Conservation (phyloP, 1,139 yeast genomes). For the Cylindricascospora bacillispora region DNA sequence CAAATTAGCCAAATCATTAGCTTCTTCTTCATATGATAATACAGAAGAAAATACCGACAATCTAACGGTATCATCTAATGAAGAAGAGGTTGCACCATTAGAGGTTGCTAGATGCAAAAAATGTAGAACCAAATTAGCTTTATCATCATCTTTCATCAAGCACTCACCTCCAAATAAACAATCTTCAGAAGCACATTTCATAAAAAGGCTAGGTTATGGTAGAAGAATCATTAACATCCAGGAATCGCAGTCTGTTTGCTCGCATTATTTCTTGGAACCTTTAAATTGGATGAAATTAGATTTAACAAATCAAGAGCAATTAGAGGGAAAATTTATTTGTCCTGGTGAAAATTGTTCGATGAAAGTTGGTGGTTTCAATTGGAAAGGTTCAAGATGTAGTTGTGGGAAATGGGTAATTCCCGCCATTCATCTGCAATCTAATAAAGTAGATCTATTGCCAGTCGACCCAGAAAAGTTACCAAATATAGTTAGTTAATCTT, state of each 20-base stretch:
- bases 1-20: slow-evolving; percentile 28
- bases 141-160: slow-evolving; percentile 37
- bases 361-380: slow-evolving; percentile 81
- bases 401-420: slow-evolving; percentile 97
- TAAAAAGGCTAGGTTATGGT: slow-evolving; percentile 43
- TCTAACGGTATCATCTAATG: neutral
- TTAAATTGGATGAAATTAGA: slow-evolving; percentile 83
- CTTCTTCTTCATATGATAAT: slow-evolving; percentile 26
- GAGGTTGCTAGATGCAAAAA: slow-evolving; percentile 51
- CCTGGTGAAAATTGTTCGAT: slow-evolving; percentile 62
- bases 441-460: slow-evolving; percentile 61
- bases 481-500: slow-evolving; percentile 11
- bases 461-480: slow-evolving; percentile 14
- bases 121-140: slow-evolving; percentile 46
- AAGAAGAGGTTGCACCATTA: slow-evolving; percentile 13
- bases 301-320: slow-evolving; percentile 41
- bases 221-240: slow-evolving; percentile 43
- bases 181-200: slow-evolving; percentile 50
- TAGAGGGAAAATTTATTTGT: slow-evolving; percentile 80
- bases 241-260: slow-evolving; percentile 49
- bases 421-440: slow-evolving; percentile 68
- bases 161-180: slow-evolving; percentile 50
- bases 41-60: slow-evolving; percentile 20
- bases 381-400: slow-evolving; percentile 92
- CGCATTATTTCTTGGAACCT: slow-evolving; percentile 84